Evolutionary conservation across 2,329 filamentous ascomycete species (phyloP), one percentile per base, ranked within the genome.

Genomic region (Microdochium trichocladiopsis): DNA sequence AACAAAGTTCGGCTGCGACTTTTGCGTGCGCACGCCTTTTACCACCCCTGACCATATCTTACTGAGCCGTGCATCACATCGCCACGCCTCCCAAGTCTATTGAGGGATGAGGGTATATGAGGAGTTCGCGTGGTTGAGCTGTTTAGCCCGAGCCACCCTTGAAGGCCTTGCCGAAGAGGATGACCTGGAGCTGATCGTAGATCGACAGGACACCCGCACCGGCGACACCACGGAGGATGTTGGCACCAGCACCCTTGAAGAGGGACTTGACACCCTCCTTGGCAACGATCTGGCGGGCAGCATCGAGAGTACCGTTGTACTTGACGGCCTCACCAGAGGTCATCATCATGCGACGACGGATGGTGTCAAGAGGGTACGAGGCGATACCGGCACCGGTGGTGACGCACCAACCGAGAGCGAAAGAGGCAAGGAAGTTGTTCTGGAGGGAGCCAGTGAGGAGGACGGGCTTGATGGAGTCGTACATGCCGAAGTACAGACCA

Each of bases 321-420:
- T 99, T 99, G 86, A 99, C 94, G 83, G 94, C 94, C 90, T 95
- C 81, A 78, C 83, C 83, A 62, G 81, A 86, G 69, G 94, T 99
- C 94, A 99, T 99, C 94, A 99, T 99, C 94, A 99, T 99, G 82
- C 94, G 94, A 86, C 94, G 92, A 86, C 94, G 94, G 83, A 99
- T 91, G 73, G 94, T 99, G 80, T 99, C 94, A 73, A 99, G 91
- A 82, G 94, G 94, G 85, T 99, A 99, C 72, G 94, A 97, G 80
- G 94, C 94, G 77, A 99, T 96, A 95, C 94, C 94, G 78, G 94
- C 94, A 95, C 88, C 94, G 75, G 94, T 99, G 82, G 94, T 99
- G 84, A 99, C 94, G 78, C 83, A 81, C 94, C 94, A 99, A 74
- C 94, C 94, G 78, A 99, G 94, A 73, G 84, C 72, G 91, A 99